Base-by-base conservation (phyloP, 2,329 filamentous ascomycete species). In the Cercospora sp. region DNA sequence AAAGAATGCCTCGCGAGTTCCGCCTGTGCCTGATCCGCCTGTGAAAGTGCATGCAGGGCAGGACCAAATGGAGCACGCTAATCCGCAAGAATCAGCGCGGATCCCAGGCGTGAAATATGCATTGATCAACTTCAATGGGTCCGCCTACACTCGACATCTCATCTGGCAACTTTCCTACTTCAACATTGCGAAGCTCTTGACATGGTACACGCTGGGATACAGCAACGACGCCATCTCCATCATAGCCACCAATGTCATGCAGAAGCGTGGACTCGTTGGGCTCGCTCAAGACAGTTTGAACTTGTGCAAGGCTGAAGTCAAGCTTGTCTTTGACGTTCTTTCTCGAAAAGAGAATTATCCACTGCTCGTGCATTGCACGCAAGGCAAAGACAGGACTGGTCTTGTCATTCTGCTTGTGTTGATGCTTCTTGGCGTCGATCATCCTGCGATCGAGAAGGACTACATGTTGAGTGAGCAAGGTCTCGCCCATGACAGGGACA, bases 311-410 rank as follows among this genome's bases (percentile, higher is more conserved):
- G 77, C 80, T 0, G 90, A 92, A 75, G 85, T 93, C 18, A 83
- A 83, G 60, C 60, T 83, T 74, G 80, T 85, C 30, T 85, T 89
- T 42, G 79, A 81, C 7, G 78, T 86, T 6, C 78, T 88, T 26
- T 79, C 83, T 9, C 77, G 83, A 1, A 77, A 82, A 2, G 73
- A 78, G 0, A 83, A 83, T 16, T 88, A 89, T 70, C 92, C 93
- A 0, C 79, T 89, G 0, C 77, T 97, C 7, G 81, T 95, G 2
- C 92, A 97, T 79, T 97, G 93, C 79, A 95, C 93, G 0, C 92
- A 96, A 75, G 93, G 93, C 67, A 97, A 97, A 77, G 93, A 97
- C 76, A 87, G 93, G 2, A 93, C 88, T 1, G 93, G 93, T 0
- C 81, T 97, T 12, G 83, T 91, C 10, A 83, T 92, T 5, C 82